These are phyloP conservation scores for Collybiopsis luxurians DNA, from an alignment of 768 basidiomycete genomes.

Conservation along the genomic window DNA sequence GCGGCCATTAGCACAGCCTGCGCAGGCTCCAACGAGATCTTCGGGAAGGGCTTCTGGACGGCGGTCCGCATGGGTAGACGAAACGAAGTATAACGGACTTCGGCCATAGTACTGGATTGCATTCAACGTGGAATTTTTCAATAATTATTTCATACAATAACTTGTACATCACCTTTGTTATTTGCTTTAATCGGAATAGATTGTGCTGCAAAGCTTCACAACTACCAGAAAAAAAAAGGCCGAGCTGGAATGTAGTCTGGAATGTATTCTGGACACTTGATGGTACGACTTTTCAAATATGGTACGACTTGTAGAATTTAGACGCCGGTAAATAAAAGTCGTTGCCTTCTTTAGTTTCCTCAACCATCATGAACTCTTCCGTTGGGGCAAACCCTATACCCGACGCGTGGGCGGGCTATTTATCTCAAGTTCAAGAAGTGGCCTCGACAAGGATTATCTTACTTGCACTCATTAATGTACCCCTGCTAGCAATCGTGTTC, in stretches of 20 bases:
- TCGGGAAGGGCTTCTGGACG: not conserved
- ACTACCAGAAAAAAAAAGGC: too few relatives aligned
- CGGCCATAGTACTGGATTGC: not conserved
- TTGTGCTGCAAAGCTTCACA: too few relatives aligned
- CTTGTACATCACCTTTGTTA: too few relatives aligned
- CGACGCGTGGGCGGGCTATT: conserved; percentile 43
- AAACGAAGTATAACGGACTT: not conserved
- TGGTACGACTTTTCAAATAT: not conserved
- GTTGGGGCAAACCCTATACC: not conserved
- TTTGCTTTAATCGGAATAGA: too few relatives aligned
- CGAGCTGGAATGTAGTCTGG: too few relatives aligned
- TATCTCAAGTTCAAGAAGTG: conserved; percentile 37
- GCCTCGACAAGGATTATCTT: conserved; percentile 34
- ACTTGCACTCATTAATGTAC: conserved; percentile 61
- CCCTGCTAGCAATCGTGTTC: conserved; percentile 62
- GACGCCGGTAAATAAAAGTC: not conserved
- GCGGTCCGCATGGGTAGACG: conserved; percentile 1
- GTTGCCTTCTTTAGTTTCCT: not conserved
- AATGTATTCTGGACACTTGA: too few relatives aligned
- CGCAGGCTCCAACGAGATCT: not conserved
- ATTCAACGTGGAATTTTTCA: too few relatives aligned
- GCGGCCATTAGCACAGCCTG: not conserved
- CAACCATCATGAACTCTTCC: conserved; percentile 26
- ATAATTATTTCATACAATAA: too few relatives aligned
- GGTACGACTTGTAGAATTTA: conserved; percentile 29